Percentiles rank a stretch among this genome's conserved stretches.
Conservation (phyloP, 805 yeast genomes). For the Candida golubevii region DNA sequence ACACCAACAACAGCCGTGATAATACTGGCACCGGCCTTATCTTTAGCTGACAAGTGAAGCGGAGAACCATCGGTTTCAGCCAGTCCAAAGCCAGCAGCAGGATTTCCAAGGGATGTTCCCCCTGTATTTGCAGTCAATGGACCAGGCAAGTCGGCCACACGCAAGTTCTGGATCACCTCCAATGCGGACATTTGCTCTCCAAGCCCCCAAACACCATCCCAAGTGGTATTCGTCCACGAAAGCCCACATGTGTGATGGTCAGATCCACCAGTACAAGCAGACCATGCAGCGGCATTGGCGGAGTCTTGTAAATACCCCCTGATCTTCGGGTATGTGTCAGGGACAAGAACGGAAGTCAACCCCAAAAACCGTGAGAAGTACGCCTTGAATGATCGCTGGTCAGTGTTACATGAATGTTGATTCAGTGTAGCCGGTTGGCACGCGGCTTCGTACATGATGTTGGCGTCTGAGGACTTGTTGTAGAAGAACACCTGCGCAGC, state of each 20-base stretch:
- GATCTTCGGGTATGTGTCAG: constrained; percentile 48
- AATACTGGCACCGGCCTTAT: constrained; percentile 81
- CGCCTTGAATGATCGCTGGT: constrained; percentile 91
- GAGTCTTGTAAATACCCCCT: constrained; percentile 38
- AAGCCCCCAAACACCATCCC: constrained; percentile 18
- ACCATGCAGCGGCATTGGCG: constrained; percentile 26
- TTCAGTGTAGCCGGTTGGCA: constrained; percentile 53
- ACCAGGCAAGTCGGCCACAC: constrained; percentile 22
- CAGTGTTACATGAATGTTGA: constrained; percentile 60
- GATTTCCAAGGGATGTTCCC: constrained; percentile 31
- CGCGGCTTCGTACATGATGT: constrained; percentile 74
- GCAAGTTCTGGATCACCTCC: constrained; percentile 20
- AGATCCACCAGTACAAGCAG: constrained; percentile 17
- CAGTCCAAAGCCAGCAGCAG: constrained; percentile 29
- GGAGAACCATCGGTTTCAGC: constrained; percentile 8
- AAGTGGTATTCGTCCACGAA: constrained; percentile 18
- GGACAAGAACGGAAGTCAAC: constrained; percentile 66
- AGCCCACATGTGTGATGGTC: constrained; percentile 22
- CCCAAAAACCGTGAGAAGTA: constrained; percentile 73
- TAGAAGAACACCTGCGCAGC: constrained; percentile 58
- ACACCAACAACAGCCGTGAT: constrained; percentile 58
- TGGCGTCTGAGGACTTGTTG: constrained; percentile 24
- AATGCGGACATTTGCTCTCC: constrained; percentile 22
- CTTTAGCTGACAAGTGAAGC: constrained; percentile 12
- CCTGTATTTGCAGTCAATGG: constrained; percentile 36